Evolutionary conservation across 1,284 basidiomycete genomes (phyloP).

Genomic region (Anthracocystis setariae): DNA sequence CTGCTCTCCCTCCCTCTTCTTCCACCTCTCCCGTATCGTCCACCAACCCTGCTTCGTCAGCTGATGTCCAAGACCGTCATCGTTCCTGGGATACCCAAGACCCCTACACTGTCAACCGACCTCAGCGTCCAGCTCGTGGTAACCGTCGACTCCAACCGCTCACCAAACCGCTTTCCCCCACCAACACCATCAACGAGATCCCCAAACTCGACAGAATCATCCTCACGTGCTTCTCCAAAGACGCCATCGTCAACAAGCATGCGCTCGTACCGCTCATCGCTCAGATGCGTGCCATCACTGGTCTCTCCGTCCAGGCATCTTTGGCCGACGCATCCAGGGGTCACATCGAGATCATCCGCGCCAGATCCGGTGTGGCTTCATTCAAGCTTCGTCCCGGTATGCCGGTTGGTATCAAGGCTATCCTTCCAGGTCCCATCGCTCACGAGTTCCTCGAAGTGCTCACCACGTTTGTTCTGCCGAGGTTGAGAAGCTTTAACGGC

Average conservation of each 20-base stretch:
- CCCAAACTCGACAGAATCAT: constrained; percentile 83
- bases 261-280: constrained; percentile 85
- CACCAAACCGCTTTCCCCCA: constrained; percentile 38
- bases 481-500: constrained; percentile 88
- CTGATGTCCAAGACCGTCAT: constrained; percentile 58
- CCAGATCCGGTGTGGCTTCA: constrained; percentile 81
- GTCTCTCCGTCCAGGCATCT: constrained; percentile 73
- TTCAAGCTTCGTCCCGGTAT: constrained; percentile 85
- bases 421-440: constrained; percentile 87
- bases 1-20: constrained; percentile 10
- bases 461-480: constrained; percentile 91
- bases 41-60: constrained; percentile 8
- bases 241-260: constrained; percentile 77
- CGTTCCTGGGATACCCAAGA: constrained; percentile 80
- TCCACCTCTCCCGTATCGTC: constrained; percentile 14
- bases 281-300: constrained; percentile 86
- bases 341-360: constrained; percentile 79
- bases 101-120: constrained; percentile 80
- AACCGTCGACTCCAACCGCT: constrained; percentile 68
- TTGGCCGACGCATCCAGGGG: constrained; percentile 54
- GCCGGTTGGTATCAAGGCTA: constrained; percentile 88
- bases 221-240: constrained; percentile 60
- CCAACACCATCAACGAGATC: constrained; percentile 51
- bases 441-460: constrained; percentile 90
- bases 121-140: constrained; percentile 77